These are phyloP conservation scores for Termitomyces sp. DNA, from an alignment of 768 basidiomycete species.

Conservation along the genomic window DNA sequence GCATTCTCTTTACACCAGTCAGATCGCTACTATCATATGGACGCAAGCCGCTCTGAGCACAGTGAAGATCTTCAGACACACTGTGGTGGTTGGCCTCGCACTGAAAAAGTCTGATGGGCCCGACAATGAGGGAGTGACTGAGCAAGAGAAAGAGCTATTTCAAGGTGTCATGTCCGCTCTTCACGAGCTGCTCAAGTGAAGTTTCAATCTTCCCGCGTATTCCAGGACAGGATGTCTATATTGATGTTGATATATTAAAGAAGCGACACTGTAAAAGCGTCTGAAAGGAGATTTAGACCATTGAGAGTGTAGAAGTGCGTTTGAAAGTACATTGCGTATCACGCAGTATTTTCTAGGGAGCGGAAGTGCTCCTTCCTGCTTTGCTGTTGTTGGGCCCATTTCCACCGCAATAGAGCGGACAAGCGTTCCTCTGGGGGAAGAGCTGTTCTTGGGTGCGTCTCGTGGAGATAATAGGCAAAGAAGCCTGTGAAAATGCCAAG, in stretches of 20 bases:
- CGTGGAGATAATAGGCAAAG: constrained; percentile 77
- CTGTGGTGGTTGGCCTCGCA: constrained; percentile 75
- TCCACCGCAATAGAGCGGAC: constrained; percentile 58
- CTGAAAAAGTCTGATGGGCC: constrained; percentile 37
- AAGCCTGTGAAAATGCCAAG: constrained; percentile 77
- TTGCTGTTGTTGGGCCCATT: constrained; percentile 48
- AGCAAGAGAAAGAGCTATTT: constrained; percentile 43
- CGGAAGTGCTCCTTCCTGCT: constrained; percentile 25
- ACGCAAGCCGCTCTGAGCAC: constrained; percentile 38
- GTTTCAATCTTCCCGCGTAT: background rate
- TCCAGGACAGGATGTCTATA: background rate
- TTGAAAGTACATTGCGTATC: background rate
- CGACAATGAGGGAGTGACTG: constrained; percentile 23
- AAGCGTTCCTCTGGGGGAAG: constrained; percentile 55
- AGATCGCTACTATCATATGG: constrained; percentile 87
- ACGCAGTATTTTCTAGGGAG: constrained; percentile 38
- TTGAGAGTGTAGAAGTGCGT: background rate
- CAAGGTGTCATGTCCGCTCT: constrained; percentile 48
- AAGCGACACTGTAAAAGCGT: background rate
- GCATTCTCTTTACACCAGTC: constrained; percentile 79
- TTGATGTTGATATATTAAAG: background rate
- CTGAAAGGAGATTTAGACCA: background rate
- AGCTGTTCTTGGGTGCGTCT: constrained; percentile 74
- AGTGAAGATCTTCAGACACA: constrained; percentile 43
- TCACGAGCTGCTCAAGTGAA: constrained; percentile 27